phyloP scores from a whole-genome alignment of 2,329 filamentous ascomycete species.

The Lasiodiplodia sp. region DNA sequence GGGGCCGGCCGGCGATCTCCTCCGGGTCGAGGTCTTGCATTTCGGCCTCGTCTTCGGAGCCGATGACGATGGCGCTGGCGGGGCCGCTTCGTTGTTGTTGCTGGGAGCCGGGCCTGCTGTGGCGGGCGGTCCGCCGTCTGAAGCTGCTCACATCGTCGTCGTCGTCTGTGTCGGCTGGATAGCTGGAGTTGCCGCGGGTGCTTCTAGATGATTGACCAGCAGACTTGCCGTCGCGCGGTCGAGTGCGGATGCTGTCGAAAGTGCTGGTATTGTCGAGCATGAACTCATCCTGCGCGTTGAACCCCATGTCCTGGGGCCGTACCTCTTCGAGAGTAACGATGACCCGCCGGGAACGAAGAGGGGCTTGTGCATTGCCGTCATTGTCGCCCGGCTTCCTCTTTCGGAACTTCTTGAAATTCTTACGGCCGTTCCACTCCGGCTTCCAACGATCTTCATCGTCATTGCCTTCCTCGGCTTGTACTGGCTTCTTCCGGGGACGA shows the following conservation, averaged over 20 bases:
- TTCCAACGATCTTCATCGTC: constrained; percentile 73
- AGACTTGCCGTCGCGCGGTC: background rate
- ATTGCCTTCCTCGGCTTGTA: constrained; percentile 44
- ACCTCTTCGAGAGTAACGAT: constrained; percentile 78
- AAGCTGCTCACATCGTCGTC: constrained; percentile 39
- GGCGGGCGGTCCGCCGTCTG: background rate
- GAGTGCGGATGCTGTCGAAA: constrained; percentile 5
- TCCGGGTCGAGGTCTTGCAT: constrained; percentile 48
- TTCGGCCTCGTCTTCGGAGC: constrained; percentile 5
- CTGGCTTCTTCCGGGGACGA: constrained; percentile 44
- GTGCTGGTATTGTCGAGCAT: constrained; percentile 3
- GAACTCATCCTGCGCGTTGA: constrained; percentile 71
- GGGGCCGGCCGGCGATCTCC: constrained; percentile 39
- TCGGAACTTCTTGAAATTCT: constrained; percentile 93
- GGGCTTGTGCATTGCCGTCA: constrained; percentile 46
- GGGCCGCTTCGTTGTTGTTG: constrained; percentile 2
- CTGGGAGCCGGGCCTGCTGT: background rate
- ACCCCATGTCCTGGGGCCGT: constrained; percentile 55
- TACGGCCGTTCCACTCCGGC: constrained; percentile 88
- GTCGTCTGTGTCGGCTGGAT: constrained; percentile 41
- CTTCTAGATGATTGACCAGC: background rate
- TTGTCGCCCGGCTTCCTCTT: constrained; percentile 55
- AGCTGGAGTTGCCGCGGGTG: constrained; percentile 17
- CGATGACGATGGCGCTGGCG: background rate
- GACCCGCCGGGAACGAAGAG: constrained; percentile 59